Base-by-base conservation (phyloP, 345 rosid species). In the Ceriops decandra region DNA sequence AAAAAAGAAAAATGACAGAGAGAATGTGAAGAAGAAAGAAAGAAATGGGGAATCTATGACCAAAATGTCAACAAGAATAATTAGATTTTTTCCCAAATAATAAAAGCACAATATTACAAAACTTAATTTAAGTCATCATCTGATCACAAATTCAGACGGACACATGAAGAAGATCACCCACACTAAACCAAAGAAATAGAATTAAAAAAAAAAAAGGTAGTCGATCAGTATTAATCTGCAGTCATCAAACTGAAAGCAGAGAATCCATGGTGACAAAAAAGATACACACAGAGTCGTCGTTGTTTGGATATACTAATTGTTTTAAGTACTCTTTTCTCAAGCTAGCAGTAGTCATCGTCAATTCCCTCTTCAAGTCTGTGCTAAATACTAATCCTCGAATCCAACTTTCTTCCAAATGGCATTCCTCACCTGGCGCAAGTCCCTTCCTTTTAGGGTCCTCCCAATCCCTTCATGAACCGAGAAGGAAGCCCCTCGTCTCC, bases 401-500 rank as follows among this genome's bases (percentile, higher is more conserved):
- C 86, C 86, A 47, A 79, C 80, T 62, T 68, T 77, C 78, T 82
- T 67, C 86, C 86, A 82, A 57, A 82, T 65, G 11, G 82, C 82
- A 51, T 82, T 82, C 63, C 86, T 77, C 68, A 82, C 86, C 80
- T 75, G 76, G 56, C 83, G 60, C 52, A 82, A 73, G 60, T 82
- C 86, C 49, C 86, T 69, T 24, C 86, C 86, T 51, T 82, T 82
- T 46, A 82, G 71, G 28, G 86, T 82, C 78, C 86, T 74, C 36
- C 86, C 83, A 24, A 75, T 54, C 46, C 86, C 86, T 70, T 80
- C 86, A 73, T 82, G 83, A 52, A 80, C 86, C 27, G 86, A 82
- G 47, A 80, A 67, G 7, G 86, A 80, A 54, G 76, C 82, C 2
- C 83, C 83, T 57, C 83, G 66, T 61, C 76, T 75, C 76, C 81